Percentiles rank a stretch among this genome's conserved stretches.
Conservation (phyloP, 2,329 filamentous ascomycete species). For the Aureobasidium sp. region DNA sequence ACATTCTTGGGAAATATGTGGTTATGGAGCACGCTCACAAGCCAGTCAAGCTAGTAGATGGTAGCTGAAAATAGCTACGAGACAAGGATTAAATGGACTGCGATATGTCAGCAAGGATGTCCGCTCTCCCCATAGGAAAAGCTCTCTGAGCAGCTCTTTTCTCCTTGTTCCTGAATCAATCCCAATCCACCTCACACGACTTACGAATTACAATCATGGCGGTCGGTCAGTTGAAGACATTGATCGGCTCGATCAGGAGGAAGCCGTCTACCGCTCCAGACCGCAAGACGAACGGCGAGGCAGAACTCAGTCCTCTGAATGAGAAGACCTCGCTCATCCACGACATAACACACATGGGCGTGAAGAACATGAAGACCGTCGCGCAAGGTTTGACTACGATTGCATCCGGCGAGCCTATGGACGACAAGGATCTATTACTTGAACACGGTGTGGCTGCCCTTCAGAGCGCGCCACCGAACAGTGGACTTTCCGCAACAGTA, state of each 20-base stretch:
- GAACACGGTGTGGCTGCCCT: slow-evolving; percentile 46
- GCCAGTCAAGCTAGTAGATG: background rate
- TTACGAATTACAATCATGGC: slow-evolving; percentile 18
- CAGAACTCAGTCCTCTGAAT: slow-evolving; percentile 19
- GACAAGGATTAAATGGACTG: background rate
- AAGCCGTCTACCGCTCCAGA: slow-evolving; percentile 41
- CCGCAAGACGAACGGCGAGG: slow-evolving; percentile 34
- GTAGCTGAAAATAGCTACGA: background rate
- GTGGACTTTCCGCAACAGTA: slow-evolving; percentile 38
- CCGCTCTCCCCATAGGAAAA: too few species aligned
- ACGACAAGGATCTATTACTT: slow-evolving; percentile 40
- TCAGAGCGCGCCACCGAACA: slow-evolving; percentile 41
- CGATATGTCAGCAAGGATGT: background rate
- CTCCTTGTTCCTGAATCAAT: background rate
- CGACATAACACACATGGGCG: slow-evolving; percentile 31
- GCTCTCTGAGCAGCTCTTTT: background rate
- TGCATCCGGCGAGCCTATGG: slow-evolving; percentile 37
- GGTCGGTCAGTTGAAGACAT: slow-evolving; percentile 30
- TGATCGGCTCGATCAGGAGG: slow-evolving; percentile 37
- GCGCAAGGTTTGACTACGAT: slow-evolving; percentile 33
- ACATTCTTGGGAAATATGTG: background rate
- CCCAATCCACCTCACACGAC: too few species aligned
- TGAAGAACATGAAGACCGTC: slow-evolving; percentile 33
- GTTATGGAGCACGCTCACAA: too few species aligned
- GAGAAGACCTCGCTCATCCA: slow-evolving; percentile 35